These are phyloP conservation scores for Alternaria sp. DNA, from an alignment of 2,329 filamentous ascomycete species.

Conservation along the genomic window DNA sequence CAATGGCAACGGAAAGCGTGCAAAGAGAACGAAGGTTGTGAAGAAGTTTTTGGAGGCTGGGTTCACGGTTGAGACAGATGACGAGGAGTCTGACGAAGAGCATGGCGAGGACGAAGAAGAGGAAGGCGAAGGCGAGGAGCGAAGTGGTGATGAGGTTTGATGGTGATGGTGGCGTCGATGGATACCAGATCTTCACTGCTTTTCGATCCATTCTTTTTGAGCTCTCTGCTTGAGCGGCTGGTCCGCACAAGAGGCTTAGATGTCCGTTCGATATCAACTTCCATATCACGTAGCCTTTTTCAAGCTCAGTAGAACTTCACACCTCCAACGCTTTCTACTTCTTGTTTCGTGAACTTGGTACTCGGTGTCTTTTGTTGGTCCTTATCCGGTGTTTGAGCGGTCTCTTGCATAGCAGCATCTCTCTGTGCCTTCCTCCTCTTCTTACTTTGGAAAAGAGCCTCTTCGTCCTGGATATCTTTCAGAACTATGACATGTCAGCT, in stretches of 20 bases:
- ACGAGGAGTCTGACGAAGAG: not conserved
- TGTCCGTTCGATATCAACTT: not conserved
- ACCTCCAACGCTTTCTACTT: constrained; percentile 40
- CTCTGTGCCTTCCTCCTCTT: constrained; percentile 38
- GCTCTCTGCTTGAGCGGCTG: not conserved
- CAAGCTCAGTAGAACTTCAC: constrained; percentile 40
- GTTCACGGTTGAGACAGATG: not conserved
- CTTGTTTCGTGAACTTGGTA: constrained; percentile 25
- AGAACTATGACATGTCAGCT: constrained; percentile 58
- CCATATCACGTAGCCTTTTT: not conserved
- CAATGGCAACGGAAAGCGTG: constrained; percentile 29
- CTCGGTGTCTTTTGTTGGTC: constrained; percentile 39
- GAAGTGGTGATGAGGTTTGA: not conserved
- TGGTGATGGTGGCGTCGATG: not conserved
- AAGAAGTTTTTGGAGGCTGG: not conserved
- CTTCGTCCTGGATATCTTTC: constrained; percentile 70
- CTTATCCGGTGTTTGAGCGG: constrained; percentile 1
- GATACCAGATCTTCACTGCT: not conserved
- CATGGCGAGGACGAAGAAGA: not conserved
- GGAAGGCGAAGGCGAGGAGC: not conserved
- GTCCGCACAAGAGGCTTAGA: not conserved
- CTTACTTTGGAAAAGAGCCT: constrained; percentile 58
- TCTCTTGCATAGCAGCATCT: constrained; percentile 21
- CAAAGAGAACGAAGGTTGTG: constrained; percentile 11
- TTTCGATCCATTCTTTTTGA: not conserved